These are phyloP conservation scores for Neoarthrinium moseri DNA, from an alignment of 2,329 filamentous ascomycete species.

Conservation along the genomic window DNA sequence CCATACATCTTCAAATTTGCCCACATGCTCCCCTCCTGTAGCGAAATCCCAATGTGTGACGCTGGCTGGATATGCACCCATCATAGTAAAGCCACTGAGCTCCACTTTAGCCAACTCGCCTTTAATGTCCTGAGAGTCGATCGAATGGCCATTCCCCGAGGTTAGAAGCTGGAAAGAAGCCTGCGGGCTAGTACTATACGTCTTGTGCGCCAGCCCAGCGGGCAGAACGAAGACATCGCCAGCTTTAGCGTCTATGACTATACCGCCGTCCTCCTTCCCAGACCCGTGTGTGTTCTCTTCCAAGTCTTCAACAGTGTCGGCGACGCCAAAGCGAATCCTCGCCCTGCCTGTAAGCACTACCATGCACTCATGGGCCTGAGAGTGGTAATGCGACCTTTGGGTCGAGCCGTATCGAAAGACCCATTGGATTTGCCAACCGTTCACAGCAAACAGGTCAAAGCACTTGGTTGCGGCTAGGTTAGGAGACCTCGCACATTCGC, in stretches of 20 bases:
- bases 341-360: slow-evolving; percentile 49
- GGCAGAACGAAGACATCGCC: slow-evolving; percentile 62
- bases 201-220: slow-evolving; percentile 54
- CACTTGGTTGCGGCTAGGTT: neutral
- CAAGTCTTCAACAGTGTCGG: slow-evolving; percentile 39
- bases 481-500: neutral
- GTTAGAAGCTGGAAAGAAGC: slow-evolving; percentile 39
- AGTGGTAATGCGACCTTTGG: slow-evolving; percentile 57
- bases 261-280: slow-evolving; percentile 42
- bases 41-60: slow-evolving; percentile 50
- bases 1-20: slow-evolving; percentile 43
- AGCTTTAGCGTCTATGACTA: slow-evolving; percentile 44
- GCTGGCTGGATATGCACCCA: slow-evolving; percentile 52
- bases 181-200: slow-evolving; percentile 36
- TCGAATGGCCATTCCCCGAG: slow-evolving; percentile 38
- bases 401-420: slow-evolving; percentile 55
- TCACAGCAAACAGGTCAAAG: neutral
- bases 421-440: slow-evolving; percentile 37
- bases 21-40: slow-evolving; percentile 40
- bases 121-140: slow-evolving; percentile 28
- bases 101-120: slow-evolving; percentile 32
- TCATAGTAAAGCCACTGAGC: slow-evolving; percentile 50
- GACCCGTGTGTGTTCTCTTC: slow-evolving; percentile 37
- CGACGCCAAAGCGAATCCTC: slow-evolving; percentile 53
- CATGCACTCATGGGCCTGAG: slow-evolving; percentile 55